phyloP scores from a whole-genome alignment of 1,139 yeast species.

The Hanseniaspora gamundiae region DNA sequence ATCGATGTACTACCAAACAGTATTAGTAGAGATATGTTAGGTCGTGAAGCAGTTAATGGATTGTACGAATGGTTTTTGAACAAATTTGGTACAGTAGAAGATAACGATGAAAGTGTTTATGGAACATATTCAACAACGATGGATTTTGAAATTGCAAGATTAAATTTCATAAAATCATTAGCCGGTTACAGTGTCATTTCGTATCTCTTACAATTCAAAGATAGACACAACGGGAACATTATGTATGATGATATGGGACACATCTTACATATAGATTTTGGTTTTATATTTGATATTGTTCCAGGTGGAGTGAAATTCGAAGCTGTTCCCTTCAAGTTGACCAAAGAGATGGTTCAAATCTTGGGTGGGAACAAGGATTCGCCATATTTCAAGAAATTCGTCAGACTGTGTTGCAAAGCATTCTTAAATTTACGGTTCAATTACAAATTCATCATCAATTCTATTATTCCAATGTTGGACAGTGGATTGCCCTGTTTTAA shows the following conservation, averaged over 20 bases:
- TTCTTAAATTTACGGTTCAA: constrained; percentile 83
- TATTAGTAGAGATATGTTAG: constrained; percentile 93
- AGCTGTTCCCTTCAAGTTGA: constrained; percentile 92
- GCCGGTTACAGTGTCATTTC: constrained; percentile 96
- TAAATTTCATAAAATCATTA: constrained; percentile 81
- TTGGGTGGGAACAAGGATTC: constrained; percentile 83
- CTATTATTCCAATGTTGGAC: constrained; percentile 87
- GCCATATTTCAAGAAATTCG: constrained; percentile 88
- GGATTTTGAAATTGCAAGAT: constrained; percentile 83
- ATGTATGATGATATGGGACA: constrained; percentile 97
- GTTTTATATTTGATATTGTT: constrained; percentile 95
- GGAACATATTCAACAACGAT: constrained; percentile 79
- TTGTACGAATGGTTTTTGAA: constrained; percentile 83
- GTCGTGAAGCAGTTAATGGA: constrained; percentile 97
- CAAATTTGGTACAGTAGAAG: no score
- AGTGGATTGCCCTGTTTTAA: constrained; percentile 96
- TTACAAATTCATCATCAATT: constrained; percentile 73
- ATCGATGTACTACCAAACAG: constrained; percentile 95
- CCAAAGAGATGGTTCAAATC: constrained; percentile 91
- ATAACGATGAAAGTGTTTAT: no score
- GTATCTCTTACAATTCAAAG: constrained; percentile 85
- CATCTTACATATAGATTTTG: constrained; percentile 91
- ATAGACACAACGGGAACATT: constrained; percentile 96
- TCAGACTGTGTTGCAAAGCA: constrained; percentile 88
- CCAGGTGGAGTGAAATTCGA: constrained; percentile 99